A percentile compares a stretch with the other conserved stretches of the same genome.
Conservation (phyloP, 1,139 yeast genomes). For the Spathaspora sp. region DNA sequence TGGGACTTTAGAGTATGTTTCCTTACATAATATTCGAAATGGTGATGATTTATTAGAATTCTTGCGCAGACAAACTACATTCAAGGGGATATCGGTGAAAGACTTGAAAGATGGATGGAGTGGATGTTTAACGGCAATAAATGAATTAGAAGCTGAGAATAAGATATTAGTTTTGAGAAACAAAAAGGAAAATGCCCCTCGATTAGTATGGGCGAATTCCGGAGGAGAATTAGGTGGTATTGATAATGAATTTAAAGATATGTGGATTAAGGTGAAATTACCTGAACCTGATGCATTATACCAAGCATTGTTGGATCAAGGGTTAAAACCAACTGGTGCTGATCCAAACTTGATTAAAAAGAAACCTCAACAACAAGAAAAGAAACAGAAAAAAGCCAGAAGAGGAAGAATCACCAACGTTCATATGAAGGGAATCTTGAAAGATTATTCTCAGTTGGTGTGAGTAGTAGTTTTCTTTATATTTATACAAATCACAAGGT, state of each 20-base stretch:
- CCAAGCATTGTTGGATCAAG: slow-evolving; percentile 72
- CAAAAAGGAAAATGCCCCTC: slow-evolving; percentile 88
- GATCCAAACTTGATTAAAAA: slow-evolving; percentile 88
- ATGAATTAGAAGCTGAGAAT: slow-evolving; percentile 69
- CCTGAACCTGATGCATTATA: slow-evolving; percentile 81
- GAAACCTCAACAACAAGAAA: slow-evolving; percentile 57
- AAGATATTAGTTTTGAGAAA: slow-evolving; percentile 82
- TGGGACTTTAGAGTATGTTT: slow-evolving; percentile 78
- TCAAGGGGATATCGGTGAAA: slow-evolving; percentile 84
- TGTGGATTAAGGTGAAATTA: slow-evolving; percentile 78
- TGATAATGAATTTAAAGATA: slow-evolving; percentile 77
- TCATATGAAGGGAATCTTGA: slow-evolving; percentile 92
- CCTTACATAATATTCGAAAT: slow-evolving; percentile 82
- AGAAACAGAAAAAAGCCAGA: slow-evolving; percentile 89
- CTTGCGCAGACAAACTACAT: slow-evolving; percentile 79
- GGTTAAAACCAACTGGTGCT: slow-evolving; percentile 93
- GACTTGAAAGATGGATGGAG: slow-evolving; percentile 97
- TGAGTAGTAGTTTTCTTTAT: slow-evolving; percentile 12
- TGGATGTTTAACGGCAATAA: slow-evolving; percentile 79
- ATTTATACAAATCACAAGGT: not conserved
- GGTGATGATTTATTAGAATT: slow-evolving; percentile 75
- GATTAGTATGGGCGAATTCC: slow-evolving; percentile 87
- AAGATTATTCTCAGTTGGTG: slow-evolving; percentile 65
- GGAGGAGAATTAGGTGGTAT: slow-evolving; percentile 73
- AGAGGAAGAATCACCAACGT: slow-evolving; percentile 93